A percentile compares a stretch with the other conserved stretches of the same genome.
These are phyloP conservation scores for Ophiostoma triangulosporum DNA, from an alignment of 2,329 filamentous ascomycete species.

Conservation along the genomic window DNA sequence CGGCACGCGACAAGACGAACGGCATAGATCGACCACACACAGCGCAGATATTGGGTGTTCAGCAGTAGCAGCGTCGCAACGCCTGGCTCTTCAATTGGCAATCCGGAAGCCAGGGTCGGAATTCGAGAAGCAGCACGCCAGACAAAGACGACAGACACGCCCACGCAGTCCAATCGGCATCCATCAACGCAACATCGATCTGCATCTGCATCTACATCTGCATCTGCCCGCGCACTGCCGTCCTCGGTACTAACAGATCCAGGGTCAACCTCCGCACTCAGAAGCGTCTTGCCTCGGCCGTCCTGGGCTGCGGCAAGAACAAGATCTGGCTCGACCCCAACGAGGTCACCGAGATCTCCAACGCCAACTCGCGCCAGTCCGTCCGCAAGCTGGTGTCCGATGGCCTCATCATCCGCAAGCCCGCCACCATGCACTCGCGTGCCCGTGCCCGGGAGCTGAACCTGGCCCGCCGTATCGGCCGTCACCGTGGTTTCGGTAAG, in stretches of 20 bases:
- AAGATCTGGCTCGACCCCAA: slow-evolving; percentile 99
- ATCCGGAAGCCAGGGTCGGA: background rate
- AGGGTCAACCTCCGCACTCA: slow-evolving; percentile 99
- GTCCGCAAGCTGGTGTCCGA: slow-evolving; percentile 99
- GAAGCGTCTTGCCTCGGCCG: slow-evolving; percentile 98
- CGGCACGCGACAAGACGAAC: background rate
- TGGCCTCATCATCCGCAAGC: slow-evolving; percentile 99
- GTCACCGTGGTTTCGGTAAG: slow-evolving; percentile 99
- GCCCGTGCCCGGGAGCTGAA: slow-evolving; percentile 90
- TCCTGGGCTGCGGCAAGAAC: slow-evolving; percentile 98
- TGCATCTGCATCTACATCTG: background rate
- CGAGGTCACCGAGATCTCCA: slow-evolving; percentile 98
- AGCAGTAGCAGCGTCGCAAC: background rate
- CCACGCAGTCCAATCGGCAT: background rate
- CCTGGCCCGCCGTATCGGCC: slow-evolving; percentile 83
- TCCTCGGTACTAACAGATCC: slow-evolving; percentile 16
- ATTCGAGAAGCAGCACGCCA: background rate
- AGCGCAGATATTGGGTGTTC: background rate
- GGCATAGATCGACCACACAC: background rate
- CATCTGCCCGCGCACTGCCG: background rate
- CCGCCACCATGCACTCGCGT: slow-evolving; percentile 99
- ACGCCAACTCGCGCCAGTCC: slow-evolving; percentile 99
- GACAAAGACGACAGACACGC: background rate
- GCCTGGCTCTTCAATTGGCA: background rate
- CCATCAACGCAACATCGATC: background rate